phyloP scores from a whole-genome alignment of 2,329 filamentous ascomycete species.

The Fusarium verrucosum region DNA sequence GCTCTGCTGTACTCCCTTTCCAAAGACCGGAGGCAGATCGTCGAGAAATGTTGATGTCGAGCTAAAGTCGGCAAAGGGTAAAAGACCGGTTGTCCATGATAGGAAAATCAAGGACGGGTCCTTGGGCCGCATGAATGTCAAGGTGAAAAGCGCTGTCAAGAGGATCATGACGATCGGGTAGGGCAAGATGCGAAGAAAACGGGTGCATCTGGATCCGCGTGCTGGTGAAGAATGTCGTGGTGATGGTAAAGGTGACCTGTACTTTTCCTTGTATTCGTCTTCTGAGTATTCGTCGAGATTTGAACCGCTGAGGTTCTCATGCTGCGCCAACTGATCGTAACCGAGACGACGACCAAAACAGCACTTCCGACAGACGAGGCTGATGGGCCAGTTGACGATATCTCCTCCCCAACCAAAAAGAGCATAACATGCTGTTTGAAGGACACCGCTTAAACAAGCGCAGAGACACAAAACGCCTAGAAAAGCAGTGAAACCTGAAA shows the following conservation, averaged over 20 bases:
- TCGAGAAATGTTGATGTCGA: constrained; percentile 46
- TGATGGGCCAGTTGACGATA: constrained; percentile 43
- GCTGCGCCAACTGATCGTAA: constrained; percentile 21
- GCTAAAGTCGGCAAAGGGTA: constrained; percentile 49
- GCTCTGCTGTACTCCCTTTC: constrained; percentile 40
- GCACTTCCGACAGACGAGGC: constrained; percentile 13
- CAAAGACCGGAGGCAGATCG: constrained; percentile 37
- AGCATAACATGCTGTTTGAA: constrained; percentile 43
- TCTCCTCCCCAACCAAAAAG: constrained; percentile 45
- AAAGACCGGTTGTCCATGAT: constrained; percentile 48
- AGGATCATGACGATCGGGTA: constrained; percentile 40
- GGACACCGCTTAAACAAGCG: constrained; percentile 35
- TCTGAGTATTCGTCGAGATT: background rate
- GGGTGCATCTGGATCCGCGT: constrained; percentile 2
- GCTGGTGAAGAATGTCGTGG: background rate
- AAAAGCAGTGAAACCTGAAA: constrained; percentile 47
- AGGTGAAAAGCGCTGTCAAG: constrained; percentile 40
- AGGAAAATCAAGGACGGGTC: constrained; percentile 49
- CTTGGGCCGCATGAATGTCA: constrained; percentile 43
- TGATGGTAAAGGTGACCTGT: background rate
- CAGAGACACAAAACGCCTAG: constrained; percentile 31
- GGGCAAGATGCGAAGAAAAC: constrained; percentile 15
- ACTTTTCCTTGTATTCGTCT: constrained; percentile 27
- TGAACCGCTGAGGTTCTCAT: background rate
- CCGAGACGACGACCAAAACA: constrained; percentile 6